Percentiles rank a stretch among this genome's conserved stretches.
phyloP scores from a whole-genome alignment of 2,329 filamentous ascomycete species.

The Colletotrichum tropicicola region DNA sequence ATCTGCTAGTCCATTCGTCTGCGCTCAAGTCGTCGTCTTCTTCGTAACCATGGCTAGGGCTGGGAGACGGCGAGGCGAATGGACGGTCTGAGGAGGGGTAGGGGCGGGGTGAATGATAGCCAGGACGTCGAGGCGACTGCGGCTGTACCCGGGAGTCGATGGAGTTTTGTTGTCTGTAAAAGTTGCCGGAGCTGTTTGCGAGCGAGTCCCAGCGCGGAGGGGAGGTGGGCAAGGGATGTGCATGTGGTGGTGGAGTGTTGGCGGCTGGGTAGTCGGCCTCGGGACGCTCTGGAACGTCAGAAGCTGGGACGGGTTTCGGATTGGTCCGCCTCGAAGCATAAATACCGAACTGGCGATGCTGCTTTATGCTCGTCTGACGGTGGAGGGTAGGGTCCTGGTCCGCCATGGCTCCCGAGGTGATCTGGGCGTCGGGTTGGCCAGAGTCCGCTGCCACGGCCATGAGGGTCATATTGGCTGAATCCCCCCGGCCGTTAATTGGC shows the following conservation, averaged over 20 bases:
- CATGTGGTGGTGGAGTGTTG: constrained; percentile 35
- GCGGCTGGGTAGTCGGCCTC: constrained; percentile 28
- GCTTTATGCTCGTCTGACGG: constrained; percentile 26
- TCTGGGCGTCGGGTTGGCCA: constrained; percentile 19
- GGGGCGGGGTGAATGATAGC: constrained; percentile 36
- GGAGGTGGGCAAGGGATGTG: constrained; percentile 46
- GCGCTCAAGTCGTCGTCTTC: constrained; percentile 33
- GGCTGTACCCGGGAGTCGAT: constrained; percentile 4
- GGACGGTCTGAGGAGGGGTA: constrained; percentile 42
- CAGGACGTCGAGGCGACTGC: constrained; percentile 36
- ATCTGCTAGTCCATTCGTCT: constrained; percentile 33
- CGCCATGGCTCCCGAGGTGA: constrained; percentile 7
- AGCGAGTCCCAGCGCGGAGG: constrained; percentile 57
- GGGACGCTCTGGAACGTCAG: constrained; percentile 28
- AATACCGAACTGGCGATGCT: constrained; percentile 32
- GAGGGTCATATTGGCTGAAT: constrained; percentile 28
- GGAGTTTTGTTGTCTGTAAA: constrained; percentile 26
- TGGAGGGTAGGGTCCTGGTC: constrained; percentile 25
- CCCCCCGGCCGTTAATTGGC: constrained; percentile 28
- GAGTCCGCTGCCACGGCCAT: constrained; percentile 33
- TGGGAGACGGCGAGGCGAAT: constrained; percentile 33
- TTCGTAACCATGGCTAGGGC: constrained; percentile 23
- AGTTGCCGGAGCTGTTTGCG: constrained; percentile 32
- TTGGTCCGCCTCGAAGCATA: constrained; percentile 30
- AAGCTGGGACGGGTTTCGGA: constrained; percentile 29